Base-by-base conservation (phyloP, 129 eudicot species). In the Flaveria linearis region DNA sequence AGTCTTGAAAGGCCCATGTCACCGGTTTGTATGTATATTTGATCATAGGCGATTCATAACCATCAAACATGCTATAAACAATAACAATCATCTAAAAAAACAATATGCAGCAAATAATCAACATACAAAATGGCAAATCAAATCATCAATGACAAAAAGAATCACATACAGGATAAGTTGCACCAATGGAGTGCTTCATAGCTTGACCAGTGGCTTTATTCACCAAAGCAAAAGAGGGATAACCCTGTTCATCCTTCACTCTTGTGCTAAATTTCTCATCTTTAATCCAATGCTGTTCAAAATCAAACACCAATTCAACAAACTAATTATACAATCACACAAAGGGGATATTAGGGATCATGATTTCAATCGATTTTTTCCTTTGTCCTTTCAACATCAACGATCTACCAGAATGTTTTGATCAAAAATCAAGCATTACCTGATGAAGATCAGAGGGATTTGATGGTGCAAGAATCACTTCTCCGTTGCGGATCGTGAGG, bases 181-280 rank as follows among this genome's bases (percentile, higher is more conserved):
- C 92, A 42, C 97, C 92, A 80, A 86, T 51, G 7, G 98, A 87
- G 82, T 86, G 96, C 80, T 92, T 92, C 76, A 92, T 47, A 41
- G 90, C 98, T 81, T 81, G 88, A 20, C 96, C 94, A 43, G 94
- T 86, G 22, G 88, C 94, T 77, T 92, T 86, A 66, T 92, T 92
- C 30, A 92, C 80, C 86, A 92, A 72, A 41, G 94, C 83, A 86
- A 92, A 92, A 73, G 87, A 56, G 6, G 96, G 92, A 57, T 68
- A 84, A 0, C 96, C 93, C 39, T 87, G 84, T 83, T 89, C 93
- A 66, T 92, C 98, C 83, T 90, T 92, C 76, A 92, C 96, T 73
- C 76, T 83, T 3, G 87, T 88, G 76, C 98, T 88, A 71, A 42
- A 88, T 62, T 81, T 92, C 85, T 85, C 87, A 82, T 92, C 96